A percentile compares a stretch with the other conserved stretches of the same genome.
phyloP scores from a whole-genome alignment of 768 basidiomycete species.

The Hemileccinum rubropunctum region DNA sequence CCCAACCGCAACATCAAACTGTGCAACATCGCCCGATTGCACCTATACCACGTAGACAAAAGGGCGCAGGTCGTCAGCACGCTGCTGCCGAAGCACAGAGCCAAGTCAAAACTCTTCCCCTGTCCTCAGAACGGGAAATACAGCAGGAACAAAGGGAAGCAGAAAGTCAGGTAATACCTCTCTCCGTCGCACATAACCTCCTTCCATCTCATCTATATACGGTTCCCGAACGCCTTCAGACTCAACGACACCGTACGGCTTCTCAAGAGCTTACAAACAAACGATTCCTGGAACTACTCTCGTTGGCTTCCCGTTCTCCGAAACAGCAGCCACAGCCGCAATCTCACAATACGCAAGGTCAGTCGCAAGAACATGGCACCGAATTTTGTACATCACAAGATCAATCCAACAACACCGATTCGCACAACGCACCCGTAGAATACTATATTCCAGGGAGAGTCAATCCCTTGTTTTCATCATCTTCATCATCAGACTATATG shows the following conservation, averaged over 20 bases:
- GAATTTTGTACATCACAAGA: not conserved
- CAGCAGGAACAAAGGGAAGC: constrained; percentile 1
- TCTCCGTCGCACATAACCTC: not conserved
- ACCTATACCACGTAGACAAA: constrained; percentile 11
- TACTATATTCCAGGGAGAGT: not conserved
- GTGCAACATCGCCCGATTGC: constrained; percentile 10
- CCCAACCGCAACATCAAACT: not conserved
- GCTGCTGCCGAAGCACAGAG: not conserved
- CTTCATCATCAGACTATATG: constrained; percentile 3
- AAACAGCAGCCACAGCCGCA: not conserved
- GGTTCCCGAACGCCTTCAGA: not conserved
- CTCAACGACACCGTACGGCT: not conserved
- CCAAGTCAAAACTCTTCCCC: not conserved
- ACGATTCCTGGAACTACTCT: constrained; percentile 26
- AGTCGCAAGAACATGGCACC: not conserved
- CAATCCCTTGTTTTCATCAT: constrained; percentile 7
- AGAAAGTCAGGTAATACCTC: constrained; percentile 8
- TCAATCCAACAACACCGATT: not conserved
- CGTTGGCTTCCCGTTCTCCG: not conserved
- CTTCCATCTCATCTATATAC: not conserved
- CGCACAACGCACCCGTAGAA: not conserved
- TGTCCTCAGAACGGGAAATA: not conserved
- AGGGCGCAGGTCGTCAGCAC: not conserved
- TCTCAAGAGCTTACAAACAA: constrained; percentile 15
- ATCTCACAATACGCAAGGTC: not conserved